phyloP scores from a whole-genome alignment of 192 early-diverging fungal genomes.

The Coemansia reversa region DNA sequence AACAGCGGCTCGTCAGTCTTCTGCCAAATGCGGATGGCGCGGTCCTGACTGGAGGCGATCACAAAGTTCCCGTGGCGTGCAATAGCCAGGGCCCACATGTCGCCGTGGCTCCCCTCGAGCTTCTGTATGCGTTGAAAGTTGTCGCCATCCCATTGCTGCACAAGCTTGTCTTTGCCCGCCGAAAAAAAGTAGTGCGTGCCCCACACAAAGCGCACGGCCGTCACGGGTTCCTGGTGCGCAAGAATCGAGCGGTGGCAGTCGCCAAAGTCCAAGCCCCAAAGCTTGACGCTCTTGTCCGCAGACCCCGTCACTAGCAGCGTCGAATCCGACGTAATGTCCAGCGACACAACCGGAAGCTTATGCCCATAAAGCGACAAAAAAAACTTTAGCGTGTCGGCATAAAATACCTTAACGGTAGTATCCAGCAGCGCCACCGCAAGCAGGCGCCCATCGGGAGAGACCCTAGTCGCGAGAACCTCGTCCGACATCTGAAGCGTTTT shows the following conservation, averaged over 20 bases:
- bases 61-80: constrained; percentile 87
- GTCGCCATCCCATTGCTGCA: constrained; percentile 97
- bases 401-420: constrained; percentile 95
- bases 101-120: constrained; percentile 88
- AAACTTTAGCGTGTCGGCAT: constrained; percentile 94
- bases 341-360: constrained; percentile 94
- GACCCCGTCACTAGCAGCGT: constrained; percentile 90
- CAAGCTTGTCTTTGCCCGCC: constrained; percentile 80
- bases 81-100: constrained; percentile 92
- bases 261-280: constrained; percentile 99
- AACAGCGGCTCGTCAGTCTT: constrained; percentile 95
- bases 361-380: constrained; percentile 97
- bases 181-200: constrained; percentile 97
- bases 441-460: constrained; percentile 81
- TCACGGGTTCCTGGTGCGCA: constrained; percentile 92
- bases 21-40: constrained; percentile 93
- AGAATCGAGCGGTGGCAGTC: constrained; percentile 95
- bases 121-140: constrained; percentile 96
- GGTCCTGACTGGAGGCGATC: constrained; percentile 88
- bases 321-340: constrained; percentile 97
- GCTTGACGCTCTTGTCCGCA: constrained; percentile 96
- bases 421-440: constrained; percentile 92
- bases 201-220: constrained; percentile 84
- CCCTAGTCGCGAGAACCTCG: constrained; percentile 82
- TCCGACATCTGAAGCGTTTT: constrained; percentile 95